A percentile compares a stretch with the other conserved stretches of the same genome.
Evolutionary conservation across 2,329 filamentous ascomycete species (phyloP).

Genomic region (Hypoxylon sp.): DNA sequence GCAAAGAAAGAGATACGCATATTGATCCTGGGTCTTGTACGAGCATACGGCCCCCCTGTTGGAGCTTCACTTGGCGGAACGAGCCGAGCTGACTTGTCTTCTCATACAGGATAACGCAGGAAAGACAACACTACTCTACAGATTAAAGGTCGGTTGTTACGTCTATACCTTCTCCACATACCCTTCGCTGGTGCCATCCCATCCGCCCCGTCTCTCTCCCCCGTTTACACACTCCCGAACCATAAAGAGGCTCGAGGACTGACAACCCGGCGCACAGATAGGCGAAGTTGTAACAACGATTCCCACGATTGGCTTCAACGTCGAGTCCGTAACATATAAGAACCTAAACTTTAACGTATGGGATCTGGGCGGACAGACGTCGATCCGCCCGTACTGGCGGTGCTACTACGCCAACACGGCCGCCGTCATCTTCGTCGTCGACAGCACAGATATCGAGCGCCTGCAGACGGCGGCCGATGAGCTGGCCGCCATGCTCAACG

Average conservation of each 20-base stretch:
- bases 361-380: constrained; percentile 98
- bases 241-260: constrained; percentile 5
- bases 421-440: constrained; percentile 97
- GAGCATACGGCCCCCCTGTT: constrained; percentile 44
- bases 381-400: constrained; percentile 97
- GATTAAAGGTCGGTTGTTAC: constrained; percentile 75
- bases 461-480: constrained; percentile 93
- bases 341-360: constrained; percentile 99
- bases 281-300: constrained; percentile 99
- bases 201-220: neutral
- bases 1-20: constrained; percentile 98
- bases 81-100: constrained; percentile 25
- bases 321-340: constrained; percentile 97
- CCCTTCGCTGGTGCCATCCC: neutral
- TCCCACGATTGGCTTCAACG: constrained; percentile 98
- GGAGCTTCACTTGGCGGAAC: constrained; percentile 18
- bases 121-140: constrained; percentile 96
- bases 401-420: constrained; percentile 99
- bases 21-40: constrained; percentile 89
- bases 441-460: constrained; percentile 96
- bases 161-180: neutral
- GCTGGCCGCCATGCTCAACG: constrained; percentile 91
- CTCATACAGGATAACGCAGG: constrained; percentile 86
- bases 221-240: neutral
- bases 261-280: constrained; percentile 65